Evolutionary conservation across 164 flowering plant genomes (phyloP).

Genomic region (Umbilicus rupestris): DNA sequence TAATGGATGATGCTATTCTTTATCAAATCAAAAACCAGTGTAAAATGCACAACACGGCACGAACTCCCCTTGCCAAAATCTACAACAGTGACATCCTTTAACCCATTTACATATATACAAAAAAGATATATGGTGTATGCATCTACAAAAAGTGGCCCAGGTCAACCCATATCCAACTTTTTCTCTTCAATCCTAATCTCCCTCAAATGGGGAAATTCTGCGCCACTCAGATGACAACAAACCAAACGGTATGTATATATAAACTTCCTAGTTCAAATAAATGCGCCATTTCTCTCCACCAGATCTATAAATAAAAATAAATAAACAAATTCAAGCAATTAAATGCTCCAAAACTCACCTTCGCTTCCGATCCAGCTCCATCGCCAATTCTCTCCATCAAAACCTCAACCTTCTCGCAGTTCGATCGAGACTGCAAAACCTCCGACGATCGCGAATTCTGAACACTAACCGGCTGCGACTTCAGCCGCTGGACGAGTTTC

Average conservation of each 20-base stretch:
- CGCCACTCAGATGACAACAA: neutral
- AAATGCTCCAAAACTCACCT: conserved; percentile 11
- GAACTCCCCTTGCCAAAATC: neutral
- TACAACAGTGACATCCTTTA: neutral
- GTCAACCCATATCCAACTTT: neutral
- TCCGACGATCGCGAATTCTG: conserved; percentile 12
- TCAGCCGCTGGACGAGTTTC: conserved; percentile 36
- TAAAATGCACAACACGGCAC: neutral
- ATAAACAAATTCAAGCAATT: neutral
- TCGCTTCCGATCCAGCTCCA: conserved; percentile 20
- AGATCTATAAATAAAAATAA: neutral
- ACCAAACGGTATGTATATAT: neutral
- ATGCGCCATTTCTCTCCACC: conserved; percentile 7
- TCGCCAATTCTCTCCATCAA: conserved; percentile 6
- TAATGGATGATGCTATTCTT: neutral
- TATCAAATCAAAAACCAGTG: neutral
- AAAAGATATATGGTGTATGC: neutral
- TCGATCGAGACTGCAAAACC: conserved; percentile 9
- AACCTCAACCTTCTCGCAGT: neutral
- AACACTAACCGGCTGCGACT: neutral
- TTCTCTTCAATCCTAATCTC: neutral
- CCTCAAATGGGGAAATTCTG: neutral
- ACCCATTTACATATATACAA: neutral
- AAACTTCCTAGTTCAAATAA: neutral
- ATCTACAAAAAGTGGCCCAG: conserved; percentile 4